A percentile compares a stretch with the other conserved stretches of the same genome.
Evolutionary conservation across 2,329 filamentous ascomycete species (phyloP).

Genomic region (Ascochyta rabiei): DNA sequence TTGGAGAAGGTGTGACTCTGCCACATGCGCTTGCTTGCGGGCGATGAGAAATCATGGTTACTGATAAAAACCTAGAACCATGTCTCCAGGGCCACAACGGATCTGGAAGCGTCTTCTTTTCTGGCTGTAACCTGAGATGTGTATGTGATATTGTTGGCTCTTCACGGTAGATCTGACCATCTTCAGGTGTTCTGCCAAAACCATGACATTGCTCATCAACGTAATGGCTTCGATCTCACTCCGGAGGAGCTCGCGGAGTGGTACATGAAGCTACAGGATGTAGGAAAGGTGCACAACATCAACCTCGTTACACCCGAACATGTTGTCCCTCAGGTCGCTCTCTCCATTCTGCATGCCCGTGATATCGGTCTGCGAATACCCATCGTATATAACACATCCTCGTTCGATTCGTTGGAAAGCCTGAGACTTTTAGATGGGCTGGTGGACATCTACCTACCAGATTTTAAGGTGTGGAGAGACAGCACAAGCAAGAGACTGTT

Average conservation of each 20-base stretch:
- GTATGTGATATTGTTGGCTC: conserved; percentile 45
- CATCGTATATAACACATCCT: conserved; percentile 84
- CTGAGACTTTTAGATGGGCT: conserved; percentile 76
- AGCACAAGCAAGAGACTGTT: conserved; percentile 71
- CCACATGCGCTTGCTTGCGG: too few species aligned
- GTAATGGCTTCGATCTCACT: conserved; percentile 79
- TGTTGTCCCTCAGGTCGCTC: conserved; percentile 80
- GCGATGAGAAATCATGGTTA: background rate
- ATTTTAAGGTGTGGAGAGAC: conserved; percentile 82
- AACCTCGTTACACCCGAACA: conserved; percentile 88
- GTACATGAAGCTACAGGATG: conserved; percentile 81
- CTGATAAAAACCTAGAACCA: conserved; percentile 60
- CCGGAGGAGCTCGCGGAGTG: conserved; percentile 80
- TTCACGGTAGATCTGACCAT: background rate
- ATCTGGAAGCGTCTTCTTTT: conserved; percentile 82
- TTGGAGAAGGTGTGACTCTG: conserved; percentile 64
- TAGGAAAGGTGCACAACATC: conserved; percentile 86
- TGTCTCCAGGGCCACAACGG: conserved; percentile 84
- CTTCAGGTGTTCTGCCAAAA: conserved; percentile 58
- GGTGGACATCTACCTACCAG: conserved; percentile 85
- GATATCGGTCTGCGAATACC: conserved; percentile 73
- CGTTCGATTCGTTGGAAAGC: conserved; percentile 77
- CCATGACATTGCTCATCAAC: conserved; percentile 80
- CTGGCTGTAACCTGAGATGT: conserved; percentile 75
- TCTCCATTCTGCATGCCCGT: conserved; percentile 75